Evolutionary conservation across 148 eudicot genomes (phyloP).

Genomic region (Pharnaceum exiguum): DNA sequence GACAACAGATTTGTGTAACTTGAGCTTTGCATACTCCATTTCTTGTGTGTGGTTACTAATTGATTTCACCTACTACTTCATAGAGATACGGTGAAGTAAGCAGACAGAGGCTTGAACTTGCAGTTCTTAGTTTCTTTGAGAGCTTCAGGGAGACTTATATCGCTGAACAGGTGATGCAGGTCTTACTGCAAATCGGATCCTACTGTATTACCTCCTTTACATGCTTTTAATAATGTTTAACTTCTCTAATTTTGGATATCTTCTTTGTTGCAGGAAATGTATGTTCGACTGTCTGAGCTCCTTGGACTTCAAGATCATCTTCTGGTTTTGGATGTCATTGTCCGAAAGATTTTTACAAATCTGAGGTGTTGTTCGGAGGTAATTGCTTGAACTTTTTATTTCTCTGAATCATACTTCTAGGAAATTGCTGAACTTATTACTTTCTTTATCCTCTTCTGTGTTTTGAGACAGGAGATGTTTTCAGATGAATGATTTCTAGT

Average conservation of each 20-base stretch:
- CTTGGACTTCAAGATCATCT: conserved; percentile 86
- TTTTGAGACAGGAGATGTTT: conserved; percentile 23
- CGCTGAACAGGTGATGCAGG: conserved; percentile 79
- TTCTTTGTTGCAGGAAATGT: conserved; percentile 68
- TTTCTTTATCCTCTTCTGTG: neutral
- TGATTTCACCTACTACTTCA: conserved; percentile 11
- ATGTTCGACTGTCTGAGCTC: conserved; percentile 84
- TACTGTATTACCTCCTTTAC: neutral
- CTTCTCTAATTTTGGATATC: neutral
- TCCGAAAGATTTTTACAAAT: conserved; percentile 78
- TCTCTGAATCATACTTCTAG: no score
- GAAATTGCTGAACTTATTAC: neutral
- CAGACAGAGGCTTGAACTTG: conserved; percentile 90
- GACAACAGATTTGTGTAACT: neutral
- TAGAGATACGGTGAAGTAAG: conserved; percentile 87
- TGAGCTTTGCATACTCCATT: neutral
- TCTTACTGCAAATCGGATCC: conserved; percentile 12
- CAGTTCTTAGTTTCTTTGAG: conserved; percentile 71
- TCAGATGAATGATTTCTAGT: neutral
- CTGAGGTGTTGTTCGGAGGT: conserved; percentile 86
- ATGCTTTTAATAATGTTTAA: neutral
- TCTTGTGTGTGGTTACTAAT: neutral
- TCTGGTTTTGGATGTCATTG: conserved; percentile 68
- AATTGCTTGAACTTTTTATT: neutral
- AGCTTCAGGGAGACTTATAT: conserved; percentile 69